Base-by-base conservation (phyloP, 805 yeast species). In the Wickerhamiella kazuoi region DNA sequence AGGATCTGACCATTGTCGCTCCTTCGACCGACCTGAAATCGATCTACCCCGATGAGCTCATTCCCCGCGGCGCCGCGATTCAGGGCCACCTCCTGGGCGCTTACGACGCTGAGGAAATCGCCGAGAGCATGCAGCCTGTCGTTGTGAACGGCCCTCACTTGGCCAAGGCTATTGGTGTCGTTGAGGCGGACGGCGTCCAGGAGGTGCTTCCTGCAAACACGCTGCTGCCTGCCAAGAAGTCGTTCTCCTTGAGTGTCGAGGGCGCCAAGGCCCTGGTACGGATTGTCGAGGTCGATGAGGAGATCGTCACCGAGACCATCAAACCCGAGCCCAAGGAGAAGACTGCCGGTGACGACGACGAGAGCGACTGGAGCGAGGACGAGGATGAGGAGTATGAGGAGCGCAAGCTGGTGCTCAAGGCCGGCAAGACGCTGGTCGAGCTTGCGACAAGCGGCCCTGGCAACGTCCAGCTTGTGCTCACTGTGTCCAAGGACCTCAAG, bases 21-120 rank as follows among this genome's bases (percentile, higher is more conserved):
- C 94, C 97, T 48, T 63, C 78, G 28, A 38, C 50, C 20, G 87
- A 81, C 58, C 50, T 79, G 45, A 83, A 82, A 62, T 80, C 90
- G 41, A 57, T 76, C 45, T 73, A 81, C 63, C 96, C 98, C 44
- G 76, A 81, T 55, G 97, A 90, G 66, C 69, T 84, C 54, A 67
- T 79, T 47, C 76, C 93, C 47, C 77, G 93, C 55, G 98, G 98
- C 63, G 93, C 95, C 43, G 95, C 97, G 46, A 71, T 87, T 57
- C 97, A 90, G 69, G 98, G 95, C 38, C 74, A 93, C 30, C 55
- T 74, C 44, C 67, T 87, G 52, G 65, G 79, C 46, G 87, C 79
- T 53, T 66, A 74, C 42, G 93, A 82, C 52, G 90, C 78, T 54
- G 83, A 72, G 39, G 93, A 80, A 46, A 90, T 83, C 61, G 66